phyloP scores from a whole-genome alignment of 352 stramenopile species.

The Globisporangium lucens region DNA sequence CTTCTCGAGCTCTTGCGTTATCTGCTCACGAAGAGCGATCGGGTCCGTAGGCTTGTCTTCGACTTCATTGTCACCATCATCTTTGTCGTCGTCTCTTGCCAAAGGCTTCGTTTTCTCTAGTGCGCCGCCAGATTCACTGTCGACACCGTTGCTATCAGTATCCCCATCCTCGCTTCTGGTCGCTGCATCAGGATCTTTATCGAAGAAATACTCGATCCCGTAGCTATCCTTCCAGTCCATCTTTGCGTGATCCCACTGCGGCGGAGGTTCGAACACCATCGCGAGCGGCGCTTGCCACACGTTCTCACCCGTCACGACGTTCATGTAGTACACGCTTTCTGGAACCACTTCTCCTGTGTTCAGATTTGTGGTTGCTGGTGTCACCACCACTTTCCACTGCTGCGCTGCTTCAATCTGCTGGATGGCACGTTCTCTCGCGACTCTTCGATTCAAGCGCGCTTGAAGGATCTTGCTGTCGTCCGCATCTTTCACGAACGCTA shows the following conservation, averaged over 20 bases:
- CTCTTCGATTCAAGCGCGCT: conserved; percentile 35
- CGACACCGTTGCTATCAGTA: neutral
- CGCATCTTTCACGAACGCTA: conserved; percentile 25
- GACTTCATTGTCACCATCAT: conserved; percentile 17
- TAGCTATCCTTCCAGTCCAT: conserved; percentile 64
- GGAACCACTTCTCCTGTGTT: conserved; percentile 7
- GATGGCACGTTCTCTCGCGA: conserved; percentile 35
- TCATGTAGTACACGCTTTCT: conserved; percentile 52
- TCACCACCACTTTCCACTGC: conserved; percentile 53
- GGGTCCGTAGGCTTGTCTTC: conserved; percentile 38
- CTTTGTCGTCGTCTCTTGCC: neutral
- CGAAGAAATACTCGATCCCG: conserved; percentile 47
- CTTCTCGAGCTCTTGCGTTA: conserved; percentile 35
- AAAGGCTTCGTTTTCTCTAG: neutral
- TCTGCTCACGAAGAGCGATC: conserved; percentile 34
- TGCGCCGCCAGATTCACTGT: neutral
- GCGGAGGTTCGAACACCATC: conserved; percentile 59
- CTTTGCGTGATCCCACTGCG: conserved; percentile 42
- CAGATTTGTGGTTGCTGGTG: conserved; percentile 10
- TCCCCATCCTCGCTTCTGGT: conserved; percentile 11
- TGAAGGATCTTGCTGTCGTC: conserved; percentile 28
- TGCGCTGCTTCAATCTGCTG: conserved; percentile 37
- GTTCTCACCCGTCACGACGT: conserved; percentile 50
- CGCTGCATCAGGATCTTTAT: neutral
- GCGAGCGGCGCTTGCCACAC: conserved; percentile 49